Evolutionary conservation across 140 eudicot genomes (phyloP).

Genomic region (Bidens hawaiensis): DNA sequence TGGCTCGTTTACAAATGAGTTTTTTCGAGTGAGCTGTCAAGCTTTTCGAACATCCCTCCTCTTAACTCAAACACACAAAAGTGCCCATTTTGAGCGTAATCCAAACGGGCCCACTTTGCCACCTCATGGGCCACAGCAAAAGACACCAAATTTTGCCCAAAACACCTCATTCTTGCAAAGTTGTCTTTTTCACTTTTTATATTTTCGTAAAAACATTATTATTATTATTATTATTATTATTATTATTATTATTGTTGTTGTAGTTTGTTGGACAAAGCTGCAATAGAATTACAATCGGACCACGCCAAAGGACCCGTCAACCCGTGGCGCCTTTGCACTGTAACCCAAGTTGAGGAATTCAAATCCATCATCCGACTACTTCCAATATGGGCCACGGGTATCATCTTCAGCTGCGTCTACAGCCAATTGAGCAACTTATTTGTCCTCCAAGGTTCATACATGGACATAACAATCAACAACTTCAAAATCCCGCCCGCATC

Average conservation of each 20-base stretch:
- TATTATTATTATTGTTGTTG: too few species aligned
- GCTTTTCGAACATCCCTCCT: too few species aligned
- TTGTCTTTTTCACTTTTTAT: too few species aligned
- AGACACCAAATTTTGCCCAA: too few species aligned
- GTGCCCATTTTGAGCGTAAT: too few species aligned
- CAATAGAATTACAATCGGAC: conserved; percentile 57
- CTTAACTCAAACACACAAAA: neutral
- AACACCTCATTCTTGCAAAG: too few species aligned
- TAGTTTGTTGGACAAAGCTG: conserved; percentile 85
- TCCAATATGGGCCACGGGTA: conserved; percentile 80
- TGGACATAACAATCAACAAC: conserved; percentile 43
- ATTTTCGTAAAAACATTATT: too few species aligned
- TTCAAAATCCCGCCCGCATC: conserved; percentile 72
- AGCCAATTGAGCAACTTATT: conserved; percentile 62
- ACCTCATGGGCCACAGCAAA: too few species aligned
- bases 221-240: too few species aligned
- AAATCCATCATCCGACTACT: conserved; percentile 59
- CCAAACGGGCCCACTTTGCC: too few species aligned
- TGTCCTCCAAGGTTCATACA: conserved; percentile 54
- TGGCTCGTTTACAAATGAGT: too few species aligned
- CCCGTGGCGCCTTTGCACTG: conserved; percentile 75
- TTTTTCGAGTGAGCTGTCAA: too few species aligned
- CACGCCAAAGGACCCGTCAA: conserved; percentile 34
- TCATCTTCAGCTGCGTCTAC: conserved; percentile 59
- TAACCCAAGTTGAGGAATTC: conserved; percentile 78